phyloP scores from a whole-genome alignment of 192 early-diverging fungal genomes.

The Oehlia diaphana region DNA sequence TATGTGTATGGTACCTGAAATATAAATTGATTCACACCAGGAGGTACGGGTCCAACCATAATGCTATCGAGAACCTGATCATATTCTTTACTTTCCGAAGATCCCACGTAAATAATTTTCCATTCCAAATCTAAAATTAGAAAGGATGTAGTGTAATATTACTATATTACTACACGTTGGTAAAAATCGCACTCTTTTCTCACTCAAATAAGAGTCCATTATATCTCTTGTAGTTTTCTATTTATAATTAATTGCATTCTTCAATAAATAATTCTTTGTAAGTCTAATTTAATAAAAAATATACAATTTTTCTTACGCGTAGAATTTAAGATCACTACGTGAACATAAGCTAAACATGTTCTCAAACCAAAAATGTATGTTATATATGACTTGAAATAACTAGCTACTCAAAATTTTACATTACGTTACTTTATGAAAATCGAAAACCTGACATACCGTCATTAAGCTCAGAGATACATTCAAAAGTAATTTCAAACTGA shows the following conservation, averaged over 20 bases:
- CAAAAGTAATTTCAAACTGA: constrained; percentile 96
- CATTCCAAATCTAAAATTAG: constrained; percentile 86
- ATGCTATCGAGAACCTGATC: constrained; percentile 96
- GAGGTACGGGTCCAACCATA: constrained; percentile 93
- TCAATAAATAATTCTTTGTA: too few species aligned
- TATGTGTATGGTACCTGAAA: constrained; percentile 64
- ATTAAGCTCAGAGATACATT: constrained; percentile 82
- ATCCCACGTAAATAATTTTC: constrained; percentile 95
- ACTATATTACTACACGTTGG: too few species aligned
- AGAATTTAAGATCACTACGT: background rate
- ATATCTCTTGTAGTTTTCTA: too few species aligned
- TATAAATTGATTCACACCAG: constrained; percentile 92
- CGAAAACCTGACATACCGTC: constrained; percentile 62
- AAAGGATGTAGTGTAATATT: background rate
- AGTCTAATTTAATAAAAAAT: background rate
- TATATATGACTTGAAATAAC: background rate
- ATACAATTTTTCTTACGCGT: background rate
- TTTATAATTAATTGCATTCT: too few species aligned
- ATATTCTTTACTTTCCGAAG: constrained; percentile 74
- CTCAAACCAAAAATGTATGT: background rate
- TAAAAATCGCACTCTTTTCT: too few species aligned
- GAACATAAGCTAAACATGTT: background rate
- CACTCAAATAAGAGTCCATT: too few species aligned
- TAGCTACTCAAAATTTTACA: background rate
- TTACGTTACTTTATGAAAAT: background rate